Conservation (phyloP, 1,284 basidiomycete genomes). For the Ganoderma leucocontextum region DNA sequence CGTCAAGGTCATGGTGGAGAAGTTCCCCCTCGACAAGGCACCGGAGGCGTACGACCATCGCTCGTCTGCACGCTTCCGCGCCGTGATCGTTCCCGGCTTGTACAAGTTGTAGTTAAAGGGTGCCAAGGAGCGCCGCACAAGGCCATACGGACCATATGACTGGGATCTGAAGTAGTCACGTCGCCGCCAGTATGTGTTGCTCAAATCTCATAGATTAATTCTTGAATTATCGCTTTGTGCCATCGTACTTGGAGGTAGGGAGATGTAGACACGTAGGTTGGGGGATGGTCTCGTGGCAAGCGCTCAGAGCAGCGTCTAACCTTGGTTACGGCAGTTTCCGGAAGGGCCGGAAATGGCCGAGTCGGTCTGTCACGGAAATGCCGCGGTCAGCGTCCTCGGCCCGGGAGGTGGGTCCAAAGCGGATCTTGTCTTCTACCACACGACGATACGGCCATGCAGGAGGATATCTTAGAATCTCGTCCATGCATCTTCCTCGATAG, state of each 20-base stretch:
- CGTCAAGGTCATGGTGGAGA: slow-evolving; percentile 37
- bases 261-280: too few relatives aligned
- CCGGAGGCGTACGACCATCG: slow-evolving; percentile 37
- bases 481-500: not conserved
- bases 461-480: not conserved
- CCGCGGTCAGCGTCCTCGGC: not conserved
- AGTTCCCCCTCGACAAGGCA: slow-evolving; percentile 39
- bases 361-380: not conserved
- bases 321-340: slow-evolving; percentile 2
- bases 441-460: not conserved
- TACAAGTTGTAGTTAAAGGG: not conserved
- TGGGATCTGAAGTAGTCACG: not conserved
- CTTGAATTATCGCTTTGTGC: too few relatives aligned
- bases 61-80: slow-evolving; percentile 37
- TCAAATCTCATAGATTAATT: too few relatives aligned
- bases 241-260: too few relatives aligned
- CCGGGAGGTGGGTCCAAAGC: too few relatives aligned
- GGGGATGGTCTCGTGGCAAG: not conserved
- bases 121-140: not conserved
- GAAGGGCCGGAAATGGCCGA: not conserved
- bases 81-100: slow-evolving; percentile 38
- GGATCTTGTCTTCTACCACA: not conserved
- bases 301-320: not conserved
- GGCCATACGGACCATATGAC: not conserved
- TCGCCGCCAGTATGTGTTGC: too few relatives aligned